Base-by-base conservation (phyloP, 768 basidiomycete species). In the Russula ochroleuca region DNA sequence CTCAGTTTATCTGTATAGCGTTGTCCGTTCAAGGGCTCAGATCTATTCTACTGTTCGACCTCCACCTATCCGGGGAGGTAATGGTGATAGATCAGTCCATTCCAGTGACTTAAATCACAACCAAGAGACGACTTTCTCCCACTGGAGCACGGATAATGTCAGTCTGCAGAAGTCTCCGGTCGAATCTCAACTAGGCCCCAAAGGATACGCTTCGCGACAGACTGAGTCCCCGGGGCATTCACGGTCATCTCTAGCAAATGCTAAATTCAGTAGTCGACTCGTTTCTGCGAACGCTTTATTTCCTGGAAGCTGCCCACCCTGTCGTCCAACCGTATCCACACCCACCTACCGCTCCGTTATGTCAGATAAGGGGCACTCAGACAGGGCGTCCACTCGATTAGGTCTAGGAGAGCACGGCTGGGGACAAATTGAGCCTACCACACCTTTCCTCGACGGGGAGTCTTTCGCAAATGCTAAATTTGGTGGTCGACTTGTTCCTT, bases 241-340 rank as follows among this genome's bases (percentile, higher is more conserved):
- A n/a, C 82, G 90, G 57, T 87, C 91, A 74, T 92, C 90, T 7
- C 89, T 88, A 56, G 92, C 91, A 21, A 91, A 94, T 70, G 94
- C 94, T 62, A 97, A 96, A 75, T 96, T 96, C 75, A 94, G 92
- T 23, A 83, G 85, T 49, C 84, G 94, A 19, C 78, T 95, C 40
- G 77, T 94, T 50, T 84, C 88, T 23, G 81, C 79, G 52, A 87
- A 90, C n/a, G n/a, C 47, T 74, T 72, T 73, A 13, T 59, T 66
- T 25, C 73, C 73, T 10, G 76, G 43, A 43, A 43, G 68, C 72
- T 85, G 90, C 35, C 83, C 88, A 7, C 78, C 83, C 8, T 90
- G 85, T 72, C 84, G 87, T 52, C 80, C 84, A 56, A 83, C 86
- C 25, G 75, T 78, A 70, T 73, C 78, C 68, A 68, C 78, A 53